These are phyloP conservation scores for Daldinia eschscholtzii DNA, from an alignment of 2,329 filamentous ascomycete genomes.

Conservation along the genomic window DNA sequence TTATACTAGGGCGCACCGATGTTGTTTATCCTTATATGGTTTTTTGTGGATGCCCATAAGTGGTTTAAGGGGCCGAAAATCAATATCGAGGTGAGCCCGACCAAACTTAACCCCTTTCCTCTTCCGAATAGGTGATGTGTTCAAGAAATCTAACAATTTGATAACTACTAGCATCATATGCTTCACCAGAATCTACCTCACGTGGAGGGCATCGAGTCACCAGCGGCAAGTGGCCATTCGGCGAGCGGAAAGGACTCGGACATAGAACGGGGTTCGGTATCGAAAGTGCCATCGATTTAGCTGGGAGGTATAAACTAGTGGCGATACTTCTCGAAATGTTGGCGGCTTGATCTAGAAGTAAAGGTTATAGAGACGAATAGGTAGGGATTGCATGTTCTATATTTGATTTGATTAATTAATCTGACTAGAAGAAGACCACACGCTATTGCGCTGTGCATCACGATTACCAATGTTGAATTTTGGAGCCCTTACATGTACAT, in stretches of 20 bases:
- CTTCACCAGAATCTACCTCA: slow-evolving; percentile 41
- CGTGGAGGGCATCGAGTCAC: slow-evolving; percentile 40
- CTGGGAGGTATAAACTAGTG: neutral
- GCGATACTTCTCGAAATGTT: neutral
- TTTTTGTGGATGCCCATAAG: slow-evolving; percentile 71
- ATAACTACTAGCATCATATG: slow-evolving; percentile 46
- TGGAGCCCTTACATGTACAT: neutral
- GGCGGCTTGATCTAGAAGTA: neutral
- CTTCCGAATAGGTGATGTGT: neutral
- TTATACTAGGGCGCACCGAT: slow-evolving; percentile 68
- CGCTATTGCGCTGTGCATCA: neutral
- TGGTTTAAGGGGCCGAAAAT: slow-evolving; percentile 80
- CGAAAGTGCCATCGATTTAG: slow-evolving; percentile 37
- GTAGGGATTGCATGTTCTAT: neutral
- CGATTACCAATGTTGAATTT: neutral
- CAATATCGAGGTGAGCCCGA: slow-evolving; percentile 64
- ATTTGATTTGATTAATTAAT: neutral
- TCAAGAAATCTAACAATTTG: slow-evolving; percentile 12
- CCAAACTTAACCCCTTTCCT: neutral
- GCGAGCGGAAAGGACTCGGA: slow-evolving; percentile 35
- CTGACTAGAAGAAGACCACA: neutral
- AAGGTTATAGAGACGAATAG: neutral
- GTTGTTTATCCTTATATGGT: slow-evolving; percentile 71
- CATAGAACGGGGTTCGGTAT: slow-evolving; percentile 46
- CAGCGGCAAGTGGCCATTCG: neutral